Evolutionary conservation across 495 filamentous ascomycete genomes (phyloP), one percentile per base, ranked within the genome.

Genomic region (Penicillium atrosanguineum): DNA sequence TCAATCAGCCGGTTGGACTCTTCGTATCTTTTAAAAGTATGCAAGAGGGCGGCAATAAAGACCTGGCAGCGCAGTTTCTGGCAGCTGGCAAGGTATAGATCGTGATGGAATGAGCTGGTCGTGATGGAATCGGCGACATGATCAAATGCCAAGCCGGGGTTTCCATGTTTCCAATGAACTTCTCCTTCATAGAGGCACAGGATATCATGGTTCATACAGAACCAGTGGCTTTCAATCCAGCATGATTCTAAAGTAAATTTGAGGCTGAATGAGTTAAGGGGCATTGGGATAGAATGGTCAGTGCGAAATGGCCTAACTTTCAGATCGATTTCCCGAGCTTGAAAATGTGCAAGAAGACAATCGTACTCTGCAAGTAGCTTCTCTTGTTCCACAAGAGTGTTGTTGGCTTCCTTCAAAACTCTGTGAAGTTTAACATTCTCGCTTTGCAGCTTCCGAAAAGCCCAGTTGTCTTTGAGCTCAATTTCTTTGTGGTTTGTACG

Each of bases 181-280:
- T 68, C 62, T 31, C 56, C 59, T 7, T 47, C 25, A 23, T 46
- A 23, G 6, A 65, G 42, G 3, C 28, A 26, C 3, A 21, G 14
- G 9, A 44, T 31, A 14, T 42, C 38, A 11, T 46, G 14, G 12
- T 28, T 14, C 14, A 56, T 52, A 21, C 50, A 60, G 16, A 60
- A 28, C 64, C 64, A 65, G 23, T 55, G 38, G 26, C 60, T 48
- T 16, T 50, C 44, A 36, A 65, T 63, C 56, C 56, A 65, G 4
- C 25, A 40, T 4, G 20, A 26, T 16, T 25, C 23, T 6, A 16
- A 5, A 1, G 11, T 18, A 18, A n/a, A n/a, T 19, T 23, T 29
- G 23, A 39, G 43, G 38, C 34, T 44, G 9, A 39, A 7, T 7
- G 7, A 4, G 4, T 28, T 28, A 28, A 28, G 4, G 26, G 26